A percentile compares a stretch with the other conserved stretches of the same genome.
Conservation (phyloP, 768 basidiomycete genomes). For the Boletus speciosus region DNA sequence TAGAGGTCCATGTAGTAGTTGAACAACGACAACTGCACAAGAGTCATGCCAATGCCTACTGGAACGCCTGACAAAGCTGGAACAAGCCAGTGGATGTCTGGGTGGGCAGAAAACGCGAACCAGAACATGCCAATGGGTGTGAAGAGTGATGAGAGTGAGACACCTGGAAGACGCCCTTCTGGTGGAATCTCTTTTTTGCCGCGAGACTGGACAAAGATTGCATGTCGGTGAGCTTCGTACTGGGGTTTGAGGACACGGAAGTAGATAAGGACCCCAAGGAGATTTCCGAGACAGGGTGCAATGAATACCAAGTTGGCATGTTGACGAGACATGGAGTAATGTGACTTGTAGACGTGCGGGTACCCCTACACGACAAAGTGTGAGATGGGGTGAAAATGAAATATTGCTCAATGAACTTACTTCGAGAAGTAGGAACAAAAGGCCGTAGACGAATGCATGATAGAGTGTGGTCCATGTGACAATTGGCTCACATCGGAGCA, state of each 20-base stretch:
- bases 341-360: conserved; percentile 18
- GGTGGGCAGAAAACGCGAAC: conserved; percentile 22
- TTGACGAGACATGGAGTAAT: conserved; percentile 21
- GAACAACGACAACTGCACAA: conserved; percentile 23
- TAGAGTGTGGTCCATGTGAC: conserved; percentile 23
- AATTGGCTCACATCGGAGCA: conserved; percentile 24
- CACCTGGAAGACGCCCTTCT: conserved; percentile 21
- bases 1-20: conserved; percentile 29
- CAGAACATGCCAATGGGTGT: conserved; percentile 26
- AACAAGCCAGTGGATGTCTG: conserved; percentile 19
- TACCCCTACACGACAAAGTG: conserved; percentile 9
- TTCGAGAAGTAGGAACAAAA: conserved; percentile 26
- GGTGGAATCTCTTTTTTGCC: conserved; percentile 17
- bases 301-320: conserved; percentile 21
- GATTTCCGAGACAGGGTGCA: conserved; percentile 23
- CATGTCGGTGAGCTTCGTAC: conserved; percentile 16
- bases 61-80: conserved; percentile 26
- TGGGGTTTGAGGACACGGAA: conserved; percentile 21
- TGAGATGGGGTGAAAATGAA: background rate
- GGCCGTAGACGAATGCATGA: conserved; percentile 24
- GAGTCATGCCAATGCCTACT: conserved; percentile 27
- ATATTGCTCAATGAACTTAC: conserved; percentile 1
- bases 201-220: conserved; percentile 12
- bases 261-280: conserved; percentile 22
- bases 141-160: conserved; percentile 18